phyloP scores from a whole-genome alignment of 2,329 filamentous ascomycete species.

The Plectosphaerella cucumerina region DNA sequence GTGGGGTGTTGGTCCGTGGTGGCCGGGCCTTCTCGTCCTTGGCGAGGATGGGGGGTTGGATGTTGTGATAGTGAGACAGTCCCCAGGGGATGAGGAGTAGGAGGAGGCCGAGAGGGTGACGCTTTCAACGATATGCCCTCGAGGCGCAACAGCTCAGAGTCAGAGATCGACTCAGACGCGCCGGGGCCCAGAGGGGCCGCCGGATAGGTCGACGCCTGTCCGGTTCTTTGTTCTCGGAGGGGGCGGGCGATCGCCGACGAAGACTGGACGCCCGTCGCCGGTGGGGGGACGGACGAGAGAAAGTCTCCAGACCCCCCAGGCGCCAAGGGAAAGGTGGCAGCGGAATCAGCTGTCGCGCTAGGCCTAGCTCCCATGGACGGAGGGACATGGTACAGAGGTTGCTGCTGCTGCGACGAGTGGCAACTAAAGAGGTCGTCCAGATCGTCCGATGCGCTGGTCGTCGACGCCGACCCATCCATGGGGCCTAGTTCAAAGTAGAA shows the following conservation, averaged over 20 bases:
- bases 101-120: constrained; percentile 14
- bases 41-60: constrained; percentile 20
- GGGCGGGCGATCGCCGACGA: constrained; percentile 11
- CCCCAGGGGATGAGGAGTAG: constrained; percentile 13
- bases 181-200: constrained; percentile 9
- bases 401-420: constrained; percentile 7
- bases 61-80: constrained; percentile 12
- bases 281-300: not conserved
- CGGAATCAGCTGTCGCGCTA: constrained; percentile 13
- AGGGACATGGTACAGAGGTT: not conserved
- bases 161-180: constrained; percentile 34
- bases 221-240: constrained; percentile 11
- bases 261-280: constrained; percentile 2
- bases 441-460: constrained; percentile 14
- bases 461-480: constrained; percentile 8
- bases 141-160: constrained; percentile 41
- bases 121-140: constrained; percentile 41
- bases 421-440: constrained; percentile 11
- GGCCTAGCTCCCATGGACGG: constrained; percentile 9
- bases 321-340: constrained; percentile 10
- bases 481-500: constrained; percentile 13
- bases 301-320: constrained; percentile 1
- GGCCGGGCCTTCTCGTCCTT: constrained; percentile 16
- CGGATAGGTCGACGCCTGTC: constrained; percentile 11
- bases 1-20: constrained; percentile 19